These are phyloP conservation scores for Lichtheimia ramosa DNA, from an alignment of 371 early-diverging fungal genomes.

Conservation along the genomic window DNA sequence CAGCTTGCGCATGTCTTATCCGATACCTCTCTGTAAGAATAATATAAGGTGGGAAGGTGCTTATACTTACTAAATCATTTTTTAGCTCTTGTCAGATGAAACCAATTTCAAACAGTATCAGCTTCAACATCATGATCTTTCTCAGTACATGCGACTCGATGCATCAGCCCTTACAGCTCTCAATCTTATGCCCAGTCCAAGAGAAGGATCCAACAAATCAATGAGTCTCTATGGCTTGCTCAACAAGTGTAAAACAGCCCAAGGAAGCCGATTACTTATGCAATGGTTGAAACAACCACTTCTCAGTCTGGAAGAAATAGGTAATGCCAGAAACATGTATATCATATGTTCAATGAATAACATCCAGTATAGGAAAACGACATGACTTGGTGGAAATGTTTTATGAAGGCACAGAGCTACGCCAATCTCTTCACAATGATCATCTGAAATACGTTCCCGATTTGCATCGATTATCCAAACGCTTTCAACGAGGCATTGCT, in stretches of 20 bases:
- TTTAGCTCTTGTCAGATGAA: slow-evolving; percentile 71
- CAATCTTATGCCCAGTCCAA: slow-evolving; percentile 79
- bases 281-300: slow-evolving; percentile 97
- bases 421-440: slow-evolving; percentile 73
- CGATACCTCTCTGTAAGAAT: background rate
- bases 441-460: slow-evolving; percentile 86
- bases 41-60: too few species aligned
- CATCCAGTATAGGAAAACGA: slow-evolving; percentile 55
- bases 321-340: slow-evolving; percentile 24
- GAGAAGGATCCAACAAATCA: slow-evolving; percentile 78
- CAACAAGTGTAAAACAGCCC: slow-evolving; percentile 89
- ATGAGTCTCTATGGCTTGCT: slow-evolving; percentile 86
- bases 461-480: slow-evolving; percentile 81
- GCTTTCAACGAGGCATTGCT: slow-evolving; percentile 81
- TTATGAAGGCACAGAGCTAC: slow-evolving; percentile 64
- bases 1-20: slow-evolving; percentile 73
- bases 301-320: slow-evolving; percentile 71
- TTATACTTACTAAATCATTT: background rate
- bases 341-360: background rate
- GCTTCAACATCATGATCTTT: slow-evolving; percentile 72
- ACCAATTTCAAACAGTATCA: slow-evolving; percentile 74
- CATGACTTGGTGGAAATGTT: slow-evolving; percentile 82
- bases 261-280: slow-evolving; percentile 84
- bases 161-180: slow-evolving; percentile 88
- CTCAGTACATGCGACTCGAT: slow-evolving; percentile 92